Evolutionary conservation across 106 monocot species (phyloP).

Genomic region (Acorus calamus): DNA sequence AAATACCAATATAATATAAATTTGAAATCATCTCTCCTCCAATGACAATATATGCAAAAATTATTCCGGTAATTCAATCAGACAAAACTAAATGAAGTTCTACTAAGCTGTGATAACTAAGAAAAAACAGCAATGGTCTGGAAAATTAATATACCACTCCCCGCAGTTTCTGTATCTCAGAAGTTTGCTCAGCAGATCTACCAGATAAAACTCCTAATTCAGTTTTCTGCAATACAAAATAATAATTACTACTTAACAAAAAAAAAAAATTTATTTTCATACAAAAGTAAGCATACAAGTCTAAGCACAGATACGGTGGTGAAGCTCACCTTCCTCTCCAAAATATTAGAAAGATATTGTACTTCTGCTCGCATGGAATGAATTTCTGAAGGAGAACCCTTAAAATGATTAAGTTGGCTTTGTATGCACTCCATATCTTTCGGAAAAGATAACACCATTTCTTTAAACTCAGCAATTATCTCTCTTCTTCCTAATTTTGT

Average conservation of each 20-base stretch:
- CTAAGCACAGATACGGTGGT: not conserved
- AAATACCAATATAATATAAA: too few species aligned
- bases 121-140: too few species aligned
- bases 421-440: slow-evolving; percentile 72
- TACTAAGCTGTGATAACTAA: too few species aligned
- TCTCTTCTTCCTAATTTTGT: slow-evolving; percentile 57
- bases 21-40: not conserved
- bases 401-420: slow-evolving; percentile 55
- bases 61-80: slow-evolving; percentile 1
- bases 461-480: slow-evolving; percentile 69
- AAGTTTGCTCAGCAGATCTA: slow-evolving; percentile 38
- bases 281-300: not conserved
- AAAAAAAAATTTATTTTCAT: too few species aligned
- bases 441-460: slow-evolving; percentile 68
- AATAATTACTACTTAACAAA: too few species aligned
- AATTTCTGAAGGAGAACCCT: slow-evolving; percentile 55
- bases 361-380: slow-evolving; percentile 74
- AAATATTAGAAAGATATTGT: slow-evolving; percentile 52
- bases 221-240: slow-evolving; percentile 31
- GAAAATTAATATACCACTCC: slow-evolving; percentile 26
- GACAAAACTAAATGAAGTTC: too few species aligned
- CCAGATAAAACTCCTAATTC: slow-evolving; percentile 43
- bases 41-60: not conserved
- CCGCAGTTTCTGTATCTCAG: slow-evolving; percentile 56
- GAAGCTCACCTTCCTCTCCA: slow-evolving; percentile 51